Conservation (phyloP, 495 filamentous ascomycete species). For the Lasiosphaeris hirsuta region DNA sequence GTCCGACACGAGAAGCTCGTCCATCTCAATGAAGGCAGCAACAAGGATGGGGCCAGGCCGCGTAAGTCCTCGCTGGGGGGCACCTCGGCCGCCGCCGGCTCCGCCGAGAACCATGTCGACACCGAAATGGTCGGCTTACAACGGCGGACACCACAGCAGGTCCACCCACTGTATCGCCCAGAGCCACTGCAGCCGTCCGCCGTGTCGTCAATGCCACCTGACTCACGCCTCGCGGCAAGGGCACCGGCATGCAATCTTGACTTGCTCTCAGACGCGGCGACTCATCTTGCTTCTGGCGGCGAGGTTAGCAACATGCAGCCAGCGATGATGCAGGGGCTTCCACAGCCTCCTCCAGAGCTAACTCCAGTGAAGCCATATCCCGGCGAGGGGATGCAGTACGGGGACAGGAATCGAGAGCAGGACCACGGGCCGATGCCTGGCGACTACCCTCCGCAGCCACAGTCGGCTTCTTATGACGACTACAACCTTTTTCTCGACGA, state of each 20-base stretch:
- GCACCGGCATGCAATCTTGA: constrained; percentile 51
- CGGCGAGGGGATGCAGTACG: constrained; percentile 37
- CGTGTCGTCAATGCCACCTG: constrained; percentile 35
- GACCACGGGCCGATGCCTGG: constrained; percentile 40
- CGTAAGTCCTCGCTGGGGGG: constrained; percentile 46
- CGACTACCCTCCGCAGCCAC: constrained; percentile 38
- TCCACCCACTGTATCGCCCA: constrained; percentile 32
- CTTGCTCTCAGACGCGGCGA: constrained; percentile 50
- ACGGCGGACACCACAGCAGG: constrained; percentile 20
- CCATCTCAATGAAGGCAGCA: constrained; percentile 59
- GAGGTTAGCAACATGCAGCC: constrained; percentile 48
- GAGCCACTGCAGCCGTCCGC: constrained; percentile 38
- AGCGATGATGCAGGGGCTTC: constrained; percentile 40
- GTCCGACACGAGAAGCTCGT: constrained; percentile 72
- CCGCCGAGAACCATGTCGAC: constrained; percentile 41
- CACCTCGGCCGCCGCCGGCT: constrained; percentile 28
- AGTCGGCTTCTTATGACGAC: constrained; percentile 39
- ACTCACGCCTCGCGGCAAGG: constrained; percentile 40
- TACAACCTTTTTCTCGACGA: constrained; percentile 54
- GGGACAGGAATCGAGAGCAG: constrained; percentile 39
- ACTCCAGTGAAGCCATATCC: constrained; percentile 46
- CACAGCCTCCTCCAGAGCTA: constrained; percentile 34
- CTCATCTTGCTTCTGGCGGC: constrained; percentile 46
- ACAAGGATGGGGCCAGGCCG: constrained; percentile 44
- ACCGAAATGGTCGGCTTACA: constrained; percentile 43